phyloP scores from a whole-genome alignment of 2,329 filamentous ascomycete species.

The Emergomyces pasteurianus region DNA sequence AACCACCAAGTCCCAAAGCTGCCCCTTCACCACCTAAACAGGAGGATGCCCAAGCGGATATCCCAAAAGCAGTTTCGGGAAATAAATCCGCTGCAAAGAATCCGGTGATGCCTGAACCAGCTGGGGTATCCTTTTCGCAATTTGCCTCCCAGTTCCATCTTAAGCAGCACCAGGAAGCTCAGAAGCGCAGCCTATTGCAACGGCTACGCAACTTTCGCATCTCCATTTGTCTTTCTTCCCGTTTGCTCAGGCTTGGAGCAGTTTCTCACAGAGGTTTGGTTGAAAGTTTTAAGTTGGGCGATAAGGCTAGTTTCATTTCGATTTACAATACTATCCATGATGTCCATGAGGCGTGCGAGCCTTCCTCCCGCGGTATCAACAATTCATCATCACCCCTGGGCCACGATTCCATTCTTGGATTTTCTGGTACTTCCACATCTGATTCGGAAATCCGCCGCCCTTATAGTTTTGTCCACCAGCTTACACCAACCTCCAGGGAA shows the following conservation, averaged over 20 bases:
- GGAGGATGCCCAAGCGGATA: background rate
- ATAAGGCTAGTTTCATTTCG: conserved; percentile 33
- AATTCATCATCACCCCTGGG: conserved; percentile 17
- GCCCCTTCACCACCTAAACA: background rate
- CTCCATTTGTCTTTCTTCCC: conserved; percentile 32
- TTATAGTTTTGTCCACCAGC: conserved; percentile 43
- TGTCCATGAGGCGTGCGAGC: conserved; percentile 31
- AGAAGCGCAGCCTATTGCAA: conserved; percentile 28
- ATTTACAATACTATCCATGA: conserved; percentile 35
- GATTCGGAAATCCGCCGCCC: conserved; percentile 26
- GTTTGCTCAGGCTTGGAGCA: conserved; percentile 30
- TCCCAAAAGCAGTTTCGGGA: conserved; percentile 12
- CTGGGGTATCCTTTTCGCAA: conserved; percentile 31
- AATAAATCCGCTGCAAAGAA: conserved; percentile 10
- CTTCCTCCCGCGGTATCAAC: conserved; percentile 12
- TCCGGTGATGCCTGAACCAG: conserved; percentile 10
- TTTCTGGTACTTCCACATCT: conserved; percentile 16
- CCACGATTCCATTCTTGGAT: conserved; percentile 24
- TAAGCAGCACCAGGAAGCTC: conserved; percentile 30
- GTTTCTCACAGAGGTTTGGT: conserved; percentile 34
- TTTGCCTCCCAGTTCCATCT: conserved; percentile 32
- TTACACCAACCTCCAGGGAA: conserved; percentile 63
- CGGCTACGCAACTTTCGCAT: conserved; percentile 31
- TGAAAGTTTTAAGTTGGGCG: conserved; percentile 33
- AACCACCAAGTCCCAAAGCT: background rate